Percentiles rank a stretch among this genome's conserved stretches.
Evolutionary conservation across 2,329 filamentous ascomycete species (phyloP).

Genomic region (Fusarium equiseti): DNA sequence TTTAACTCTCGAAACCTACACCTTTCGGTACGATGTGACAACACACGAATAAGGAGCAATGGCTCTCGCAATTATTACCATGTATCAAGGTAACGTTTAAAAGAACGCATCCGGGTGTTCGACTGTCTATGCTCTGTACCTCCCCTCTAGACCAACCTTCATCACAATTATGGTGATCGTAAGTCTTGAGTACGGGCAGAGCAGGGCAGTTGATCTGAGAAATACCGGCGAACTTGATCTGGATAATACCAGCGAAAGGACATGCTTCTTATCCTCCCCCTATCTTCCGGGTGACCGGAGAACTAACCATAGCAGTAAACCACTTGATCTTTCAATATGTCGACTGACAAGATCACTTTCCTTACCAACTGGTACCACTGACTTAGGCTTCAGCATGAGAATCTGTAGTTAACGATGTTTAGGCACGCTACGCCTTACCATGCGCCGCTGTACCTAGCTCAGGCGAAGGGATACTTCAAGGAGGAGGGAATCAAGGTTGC

Average conservation of each 20-base stretch:
- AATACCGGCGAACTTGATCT: conserved; percentile 88
- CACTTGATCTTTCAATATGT: conserved; percentile 69
- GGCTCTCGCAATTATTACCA: conserved; percentile 46
- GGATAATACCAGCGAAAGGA: conserved; percentile 90
- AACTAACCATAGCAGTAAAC: conserved; percentile 63
- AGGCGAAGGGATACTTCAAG: conserved; percentile 80
- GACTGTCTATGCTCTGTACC: conserved; percentile 39
- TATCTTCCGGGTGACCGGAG: conserved; percentile 47
- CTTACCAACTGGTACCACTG: conserved; percentile 79
- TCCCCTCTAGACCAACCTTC: not conserved
- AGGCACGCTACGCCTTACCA: conserved; percentile 88
- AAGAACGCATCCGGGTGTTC: conserved; percentile 63
- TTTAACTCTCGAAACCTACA: conserved; percentile 2
- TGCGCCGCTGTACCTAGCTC: conserved; percentile 80
- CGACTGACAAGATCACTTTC: conserved; percentile 87
- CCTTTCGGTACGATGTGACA: conserved; percentile 47
- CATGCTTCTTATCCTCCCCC: conserved; percentile 72
- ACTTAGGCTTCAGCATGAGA: not conserved
- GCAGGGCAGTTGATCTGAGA: conserved; percentile 69
- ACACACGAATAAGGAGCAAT: conserved; percentile 40
- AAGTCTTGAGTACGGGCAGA: conserved; percentile 33
- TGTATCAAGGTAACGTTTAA: conserved; percentile 61
- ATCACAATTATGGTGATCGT: not conserved
- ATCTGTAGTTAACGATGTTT: conserved; percentile 46
- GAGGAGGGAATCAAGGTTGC: conserved; percentile 83